phyloP scores from a whole-genome alignment of 2,329 filamentous ascomycete species.

The Pseudopyricularia cyperi region DNA sequence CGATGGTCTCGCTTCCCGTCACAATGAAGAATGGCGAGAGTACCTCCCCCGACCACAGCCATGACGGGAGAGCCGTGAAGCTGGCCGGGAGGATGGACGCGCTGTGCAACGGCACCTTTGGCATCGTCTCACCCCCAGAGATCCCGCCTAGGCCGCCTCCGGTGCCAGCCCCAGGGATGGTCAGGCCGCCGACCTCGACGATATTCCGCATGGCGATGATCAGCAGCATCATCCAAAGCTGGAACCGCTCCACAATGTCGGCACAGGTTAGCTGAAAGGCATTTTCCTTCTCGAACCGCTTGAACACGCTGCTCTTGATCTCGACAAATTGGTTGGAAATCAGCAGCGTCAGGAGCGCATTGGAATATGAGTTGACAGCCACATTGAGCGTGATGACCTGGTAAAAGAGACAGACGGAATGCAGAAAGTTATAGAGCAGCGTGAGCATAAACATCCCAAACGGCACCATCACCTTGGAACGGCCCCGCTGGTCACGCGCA shows the following conservation, averaged over 20 bases:
- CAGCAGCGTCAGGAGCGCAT: slow-evolving; percentile 80
- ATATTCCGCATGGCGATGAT: slow-evolving; percentile 96
- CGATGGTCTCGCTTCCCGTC: slow-evolving; percentile 88
- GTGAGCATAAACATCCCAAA: slow-evolving; percentile 85
- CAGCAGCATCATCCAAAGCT: slow-evolving; percentile 92
- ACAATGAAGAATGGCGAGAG: slow-evolving; percentile 89
- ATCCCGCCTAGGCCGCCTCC: neutral
- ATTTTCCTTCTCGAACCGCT: slow-evolving; percentile 97
- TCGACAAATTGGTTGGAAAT: slow-evolving; percentile 98
- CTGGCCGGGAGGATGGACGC: slow-evolving; percentile 75
- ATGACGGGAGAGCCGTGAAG: slow-evolving; percentile 79
- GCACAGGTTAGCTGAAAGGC: slow-evolving; percentile 93
- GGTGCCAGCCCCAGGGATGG: slow-evolving; percentile 40
- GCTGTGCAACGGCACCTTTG: slow-evolving; percentile 47
- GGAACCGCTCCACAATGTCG: slow-evolving; percentile 92
- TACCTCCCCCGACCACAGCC: slow-evolving; percentile 67
- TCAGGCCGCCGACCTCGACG: slow-evolving; percentile 84
- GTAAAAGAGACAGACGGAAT: slow-evolving; percentile 83
- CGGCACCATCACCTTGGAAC: slow-evolving; percentile 80
- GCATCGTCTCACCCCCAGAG: slow-evolving; percentile 15
- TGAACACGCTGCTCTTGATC: slow-evolving; percentile 97
- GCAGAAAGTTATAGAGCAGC: slow-evolving; percentile 74
- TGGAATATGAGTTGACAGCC: slow-evolving; percentile 96
- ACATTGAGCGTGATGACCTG: slow-evolving; percentile 97
- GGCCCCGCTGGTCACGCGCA: slow-evolving; percentile 64